Evolutionary conservation across 2,329 filamentous ascomycete genomes (phyloP).

Genomic region (Microdochium nivale): DNA sequence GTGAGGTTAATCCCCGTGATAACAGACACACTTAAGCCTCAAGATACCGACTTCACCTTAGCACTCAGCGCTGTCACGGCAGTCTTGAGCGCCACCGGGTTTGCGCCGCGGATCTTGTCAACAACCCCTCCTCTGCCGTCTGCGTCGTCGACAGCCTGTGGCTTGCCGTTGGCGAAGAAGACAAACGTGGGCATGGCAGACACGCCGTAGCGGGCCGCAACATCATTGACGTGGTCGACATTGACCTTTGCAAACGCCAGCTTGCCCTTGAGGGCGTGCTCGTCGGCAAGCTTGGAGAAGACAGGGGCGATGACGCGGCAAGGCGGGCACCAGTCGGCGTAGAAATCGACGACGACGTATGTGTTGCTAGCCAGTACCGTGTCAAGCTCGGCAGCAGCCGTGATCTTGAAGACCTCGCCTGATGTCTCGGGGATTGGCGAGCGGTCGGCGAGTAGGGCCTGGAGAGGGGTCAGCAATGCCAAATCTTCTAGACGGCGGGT

Average conservation of each 20-base stretch:
- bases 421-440: neutral
- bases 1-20: too few relatives aligned
- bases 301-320: constrained; percentile 52
- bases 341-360: constrained; percentile 49
- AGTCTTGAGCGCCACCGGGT: constrained; percentile 14
- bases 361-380: constrained; percentile 35
- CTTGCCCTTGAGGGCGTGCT: constrained; percentile 27
- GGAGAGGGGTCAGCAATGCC: neutral
- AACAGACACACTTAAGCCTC: too few relatives aligned
- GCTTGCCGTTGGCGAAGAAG: constrained; percentile 47
- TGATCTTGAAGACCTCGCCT: constrained; percentile 25
- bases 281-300: constrained; percentile 37
- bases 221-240: constrained; percentile 43
- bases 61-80: neutral
- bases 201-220: constrained; percentile 40
- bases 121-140: constrained; percentile 1
- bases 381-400: constrained; percentile 36
- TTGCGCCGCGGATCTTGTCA: constrained; percentile 24
- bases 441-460: neutral
- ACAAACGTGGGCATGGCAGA: constrained; percentile 51
- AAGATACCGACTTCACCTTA: neutral
- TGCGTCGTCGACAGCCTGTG: constrained; percentile 29
- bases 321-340: constrained; percentile 51
- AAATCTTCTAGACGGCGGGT: neutral
- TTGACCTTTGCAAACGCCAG: constrained; percentile 51